phyloP scores from a whole-genome alignment of 2,329 filamentous ascomycete genomes.

The Trichoderma citrinoviride region DNA sequence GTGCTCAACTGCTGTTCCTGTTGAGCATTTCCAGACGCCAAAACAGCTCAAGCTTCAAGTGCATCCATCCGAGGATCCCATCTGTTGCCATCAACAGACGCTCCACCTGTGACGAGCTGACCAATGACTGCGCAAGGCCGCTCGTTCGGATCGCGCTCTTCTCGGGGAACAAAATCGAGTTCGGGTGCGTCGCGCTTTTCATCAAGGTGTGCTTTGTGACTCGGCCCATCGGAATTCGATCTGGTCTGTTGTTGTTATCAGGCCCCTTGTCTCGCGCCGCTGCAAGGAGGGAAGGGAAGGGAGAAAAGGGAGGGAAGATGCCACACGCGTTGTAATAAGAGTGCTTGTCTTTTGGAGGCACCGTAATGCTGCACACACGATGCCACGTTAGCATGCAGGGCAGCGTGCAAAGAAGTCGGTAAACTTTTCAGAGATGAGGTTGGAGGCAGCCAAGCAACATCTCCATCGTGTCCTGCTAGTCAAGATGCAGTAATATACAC shows the following conservation, averaged over 20 bases:
- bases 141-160: no score
- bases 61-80: no score
- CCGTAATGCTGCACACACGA: no score
- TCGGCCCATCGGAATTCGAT: slow-evolving; percentile 6
- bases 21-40: no score
- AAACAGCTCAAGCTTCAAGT: no score
- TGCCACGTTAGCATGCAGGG: no score
- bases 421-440: not conserved
- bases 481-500: not conserved
- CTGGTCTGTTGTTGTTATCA: not conserved
- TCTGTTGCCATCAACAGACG: no score
- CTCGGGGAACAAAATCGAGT: no score
- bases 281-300: no score
- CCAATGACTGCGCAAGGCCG: not conserved
- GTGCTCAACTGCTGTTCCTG: no score
- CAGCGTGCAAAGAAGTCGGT: no score
- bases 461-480: not conserved
- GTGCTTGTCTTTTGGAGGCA: not conserved
- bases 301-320: not conserved
- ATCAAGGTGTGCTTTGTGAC: not conserved
- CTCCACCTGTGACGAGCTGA: not conserved
- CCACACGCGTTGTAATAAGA: not conserved
- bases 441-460: not conserved
- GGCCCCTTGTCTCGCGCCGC: not conserved
- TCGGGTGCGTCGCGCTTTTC: no score